Percentiles rank a stretch among this genome's conserved stretches.
Evolutionary conservation across 768 basidiomycete species (phyloP).

Genomic region (Naganishia friedmannii): DNA sequence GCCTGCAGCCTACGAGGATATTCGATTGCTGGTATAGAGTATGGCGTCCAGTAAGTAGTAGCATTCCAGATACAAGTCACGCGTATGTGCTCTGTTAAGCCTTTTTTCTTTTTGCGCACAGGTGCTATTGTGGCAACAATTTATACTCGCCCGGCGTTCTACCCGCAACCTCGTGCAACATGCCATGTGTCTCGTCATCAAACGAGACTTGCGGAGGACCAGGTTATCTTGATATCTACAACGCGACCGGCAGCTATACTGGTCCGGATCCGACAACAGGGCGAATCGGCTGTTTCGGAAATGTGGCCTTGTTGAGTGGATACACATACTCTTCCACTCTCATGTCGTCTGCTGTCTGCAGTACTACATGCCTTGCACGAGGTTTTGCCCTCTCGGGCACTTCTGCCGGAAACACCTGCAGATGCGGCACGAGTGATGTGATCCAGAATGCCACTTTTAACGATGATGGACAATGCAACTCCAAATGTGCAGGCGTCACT

Average conservation of each 20-base stretch:
- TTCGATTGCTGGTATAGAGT: background rate
- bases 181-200: background rate
- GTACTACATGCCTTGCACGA: background rate
- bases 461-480: background rate
- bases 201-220: slow-evolving; percentile 4
- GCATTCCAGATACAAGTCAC: background rate
- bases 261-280: background rate
- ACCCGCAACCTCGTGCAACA: background rate
- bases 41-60: background rate
- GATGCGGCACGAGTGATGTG: background rate
- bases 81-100: too few relatives aligned
- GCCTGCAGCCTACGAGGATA: background rate
- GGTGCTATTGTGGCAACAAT: slow-evolving; percentile 2
- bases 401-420: background rate
- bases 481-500: background rate
- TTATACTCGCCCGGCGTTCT: background rate
- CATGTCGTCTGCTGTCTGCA: slow-evolving; percentile 1
- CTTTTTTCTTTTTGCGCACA: too few relatives aligned
- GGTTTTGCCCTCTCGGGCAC: background rate
- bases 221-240: background rate
- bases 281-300: background rate
- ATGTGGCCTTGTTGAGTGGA: background rate
- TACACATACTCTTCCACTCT: background rate
- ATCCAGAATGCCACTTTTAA: background rate
- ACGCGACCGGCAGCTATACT: background rate